Evolutionary conservation across 495 filamentous ascomycete species (phyloP), one percentile per base, ranked within the genome.

Genomic region (Lichina pygmaea): DNA sequence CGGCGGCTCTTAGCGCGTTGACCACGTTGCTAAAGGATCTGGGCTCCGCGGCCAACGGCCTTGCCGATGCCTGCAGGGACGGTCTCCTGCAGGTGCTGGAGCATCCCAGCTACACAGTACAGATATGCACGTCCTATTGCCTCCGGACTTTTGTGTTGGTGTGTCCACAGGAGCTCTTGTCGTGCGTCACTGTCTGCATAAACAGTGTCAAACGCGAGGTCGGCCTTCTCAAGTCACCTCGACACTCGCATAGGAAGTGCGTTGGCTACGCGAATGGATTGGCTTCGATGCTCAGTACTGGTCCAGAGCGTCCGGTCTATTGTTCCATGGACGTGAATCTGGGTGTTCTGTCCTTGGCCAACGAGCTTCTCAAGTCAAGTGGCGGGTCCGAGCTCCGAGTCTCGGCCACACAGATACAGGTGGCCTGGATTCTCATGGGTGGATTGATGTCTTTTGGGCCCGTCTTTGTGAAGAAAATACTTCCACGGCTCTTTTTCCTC

Each of bases 391-490:
- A 99, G 51, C 67, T 99, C 45, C 77, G 91, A 41, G 76, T 86
- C 42, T 86, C 86, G 13, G 79, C 79, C 52, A 92, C 83, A 12
- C 89, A 99, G 55, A 84, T 99, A 34, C 89, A 99, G 52, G 85
- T 95, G 6, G 86, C 89, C 15, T 99, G 89, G 89, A 92, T 92
- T 40, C 60, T 99, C 44, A 91, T 99, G 46, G 89, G 89, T 34
- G 89, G 89, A 0, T 61, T 99, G 24, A 95, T 95, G 91, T 81
- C 86, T 7, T 66, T 95, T 2, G 89, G 89, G 0, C 91, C 91
- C 6, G 94, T 92, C 56, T 99, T 99, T 57, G 86, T 95, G 59
- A 99, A 99, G 60, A 95, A 93, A 38, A 89, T 95, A 62, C 67
- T 99, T 15, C 86, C 86, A 3, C 89, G 95, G 57, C 63, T 99